Conservation (phyloP, 2,329 filamentous ascomycete species). For the Sphaceloma murrayae region DNA sequence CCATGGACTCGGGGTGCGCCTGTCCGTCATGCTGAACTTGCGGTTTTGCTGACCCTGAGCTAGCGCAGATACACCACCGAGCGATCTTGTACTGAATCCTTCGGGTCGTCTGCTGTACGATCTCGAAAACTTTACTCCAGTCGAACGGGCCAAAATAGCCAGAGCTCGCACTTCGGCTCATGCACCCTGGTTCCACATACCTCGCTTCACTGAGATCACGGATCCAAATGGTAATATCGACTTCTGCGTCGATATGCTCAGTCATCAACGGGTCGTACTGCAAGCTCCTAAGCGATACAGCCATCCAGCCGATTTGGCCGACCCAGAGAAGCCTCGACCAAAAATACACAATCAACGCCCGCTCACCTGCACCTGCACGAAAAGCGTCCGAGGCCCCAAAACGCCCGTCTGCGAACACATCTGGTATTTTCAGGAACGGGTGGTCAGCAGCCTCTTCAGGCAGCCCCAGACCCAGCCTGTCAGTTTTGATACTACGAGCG, state of each 20-base stretch:
- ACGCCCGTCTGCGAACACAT: slow-evolving; percentile 7
- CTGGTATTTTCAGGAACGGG: slow-evolving; percentile 7
- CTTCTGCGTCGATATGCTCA: neutral
- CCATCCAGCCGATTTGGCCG: too few relatives aligned
- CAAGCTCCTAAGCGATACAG: neutral
- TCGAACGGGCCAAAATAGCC: neutral
- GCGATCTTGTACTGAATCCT: too few relatives aligned
- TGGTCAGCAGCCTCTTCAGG: neutral
- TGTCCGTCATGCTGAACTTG: too few relatives aligned
- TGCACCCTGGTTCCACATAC: slow-evolving; percentile 1
- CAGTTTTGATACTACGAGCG: neutral
- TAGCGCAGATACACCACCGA: too few relatives aligned
- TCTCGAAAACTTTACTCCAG: neutral
- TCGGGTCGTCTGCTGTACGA: slow-evolving; percentile 3
- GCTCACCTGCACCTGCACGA: slow-evolving; percentile 1
- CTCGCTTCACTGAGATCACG: neutral
- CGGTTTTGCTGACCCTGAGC: too few relatives aligned
- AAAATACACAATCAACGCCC: neutral
- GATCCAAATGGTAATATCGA: neutral
- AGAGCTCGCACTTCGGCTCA: slow-evolving; percentile 1
- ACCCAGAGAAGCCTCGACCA: too few relatives aligned
- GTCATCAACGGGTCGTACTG: neutral
- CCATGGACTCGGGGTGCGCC: too few relatives aligned
- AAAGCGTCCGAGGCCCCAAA: neutral
- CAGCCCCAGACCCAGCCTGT: neutral